phyloP scores from a whole-genome alignment of 75 land plant species.

The Pseudotsuga menziesii region DNA sequence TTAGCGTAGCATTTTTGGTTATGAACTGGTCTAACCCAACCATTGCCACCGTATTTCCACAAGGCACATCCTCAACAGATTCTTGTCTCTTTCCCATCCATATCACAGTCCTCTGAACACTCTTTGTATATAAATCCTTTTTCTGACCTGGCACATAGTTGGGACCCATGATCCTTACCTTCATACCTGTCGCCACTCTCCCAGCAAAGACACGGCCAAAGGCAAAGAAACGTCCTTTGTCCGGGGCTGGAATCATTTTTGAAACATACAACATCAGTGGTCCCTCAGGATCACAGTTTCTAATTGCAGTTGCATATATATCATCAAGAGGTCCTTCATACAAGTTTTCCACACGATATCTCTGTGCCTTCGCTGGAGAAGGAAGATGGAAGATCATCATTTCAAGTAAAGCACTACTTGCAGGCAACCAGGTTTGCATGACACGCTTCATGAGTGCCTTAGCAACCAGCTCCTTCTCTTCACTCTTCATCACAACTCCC shows the following conservation, averaged over 20 bases:
- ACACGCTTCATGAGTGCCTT: constrained; percentile 84
- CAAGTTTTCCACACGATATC: constrained; percentile 78
- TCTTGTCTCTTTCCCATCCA: constrained; percentile 88
- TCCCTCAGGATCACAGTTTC: constrained; percentile 77
- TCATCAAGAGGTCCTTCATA: constrained; percentile 83
- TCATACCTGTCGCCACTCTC: constrained; percentile 48
- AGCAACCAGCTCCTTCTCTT: constrained; percentile 74
- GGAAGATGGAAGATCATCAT: constrained; percentile 90
- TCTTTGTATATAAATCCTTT: constrained; percentile 67
- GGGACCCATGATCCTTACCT: constrained; percentile 71
- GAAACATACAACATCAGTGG: constrained; percentile 72
- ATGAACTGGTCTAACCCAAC: constrained; percentile 76
- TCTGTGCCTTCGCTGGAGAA: constrained; percentile 74
- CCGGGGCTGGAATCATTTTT: constrained; percentile 90
- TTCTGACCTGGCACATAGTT: constrained; percentile 69
- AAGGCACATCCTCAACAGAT: constrained; percentile 80
- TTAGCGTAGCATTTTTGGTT: constrained; percentile 79
- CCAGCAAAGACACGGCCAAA: constrained; percentile 51
- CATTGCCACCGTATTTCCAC: constrained; percentile 82
- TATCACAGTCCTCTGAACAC: constrained; percentile 83
- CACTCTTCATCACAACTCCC: constrained; percentile 54
- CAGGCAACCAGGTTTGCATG: constrained; percentile 89
- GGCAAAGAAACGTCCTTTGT: constrained; percentile 62
- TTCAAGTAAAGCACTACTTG: constrained; percentile 66
- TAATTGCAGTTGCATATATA: constrained; percentile 67